These are phyloP conservation scores for Xanthoceras sorbifolium DNA, from an alignment of 345 rosid species.

Conservation along the genomic window DNA sequence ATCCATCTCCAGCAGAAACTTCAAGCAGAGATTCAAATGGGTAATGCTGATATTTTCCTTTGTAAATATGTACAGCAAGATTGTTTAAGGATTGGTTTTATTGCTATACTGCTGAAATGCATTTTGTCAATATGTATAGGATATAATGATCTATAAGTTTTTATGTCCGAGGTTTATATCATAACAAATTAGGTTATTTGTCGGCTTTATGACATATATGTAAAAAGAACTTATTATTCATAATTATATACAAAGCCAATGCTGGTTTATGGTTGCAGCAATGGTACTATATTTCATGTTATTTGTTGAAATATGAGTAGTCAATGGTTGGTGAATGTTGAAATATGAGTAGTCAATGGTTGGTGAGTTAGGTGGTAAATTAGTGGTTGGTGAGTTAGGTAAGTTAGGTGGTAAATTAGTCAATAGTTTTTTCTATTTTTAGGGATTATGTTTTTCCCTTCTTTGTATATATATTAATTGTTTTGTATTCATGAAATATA, in stretches of 20 bases:
- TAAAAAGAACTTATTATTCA: not conserved
- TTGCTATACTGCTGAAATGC: conserved; percentile 17
- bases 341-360: too few relatives aligned
- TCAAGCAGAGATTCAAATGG: conserved; percentile 23
- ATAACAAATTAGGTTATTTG: not conserved
- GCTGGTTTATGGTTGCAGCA: not conserved
- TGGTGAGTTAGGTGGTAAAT: too few relatives aligned
- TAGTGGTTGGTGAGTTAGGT: too few relatives aligned
- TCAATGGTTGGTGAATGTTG: too few relatives aligned
- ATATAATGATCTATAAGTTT: conserved; percentile 6
- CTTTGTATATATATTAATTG: too few relatives aligned
- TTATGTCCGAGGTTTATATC: not conserved
- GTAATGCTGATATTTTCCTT: conserved; percentile 10
- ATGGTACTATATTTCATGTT: not conserved
- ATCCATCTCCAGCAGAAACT: conserved; percentile 21
- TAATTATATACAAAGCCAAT: not conserved
- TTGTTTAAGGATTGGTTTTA: conserved; percentile 25
- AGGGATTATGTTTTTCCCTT: too few relatives aligned
- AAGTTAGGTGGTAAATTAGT: too few relatives aligned
- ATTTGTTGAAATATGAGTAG: too few relatives aligned
- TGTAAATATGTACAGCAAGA: conserved; percentile 33
- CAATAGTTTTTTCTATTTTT: too few relatives aligned
- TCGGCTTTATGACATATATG: conserved; percentile 18
- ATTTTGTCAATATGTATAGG: not conserved
- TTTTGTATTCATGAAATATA: too few relatives aligned